Conservation (phyloP, 2,329 filamentous ascomycete species). For the Cercospora brassicicola region DNA sequence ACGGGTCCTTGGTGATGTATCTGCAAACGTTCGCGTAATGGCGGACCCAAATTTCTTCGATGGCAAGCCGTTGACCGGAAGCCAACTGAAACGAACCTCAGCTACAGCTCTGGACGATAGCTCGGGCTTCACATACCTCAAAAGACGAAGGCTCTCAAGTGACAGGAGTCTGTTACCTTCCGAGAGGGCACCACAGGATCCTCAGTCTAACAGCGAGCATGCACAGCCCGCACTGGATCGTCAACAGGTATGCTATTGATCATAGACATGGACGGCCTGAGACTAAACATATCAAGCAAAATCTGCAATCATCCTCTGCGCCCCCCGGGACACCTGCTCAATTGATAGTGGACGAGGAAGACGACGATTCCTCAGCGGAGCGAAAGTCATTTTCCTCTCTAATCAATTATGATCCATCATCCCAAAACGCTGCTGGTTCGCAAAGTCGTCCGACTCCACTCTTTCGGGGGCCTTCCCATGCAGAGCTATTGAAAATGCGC, state of each 20-base stretch:
- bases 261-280: neutral
- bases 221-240: neutral
- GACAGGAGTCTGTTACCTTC: constrained; percentile 6
- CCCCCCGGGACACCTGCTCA: constrained; percentile 29
- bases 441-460: constrained; percentile 13
- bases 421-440: constrained; percentile 34
- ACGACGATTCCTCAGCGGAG: constrained; percentile 35
- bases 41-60: constrained; percentile 14
- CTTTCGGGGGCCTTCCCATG: constrained; percentile 44
- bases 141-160: constrained; percentile 33
- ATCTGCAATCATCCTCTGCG: neutral
- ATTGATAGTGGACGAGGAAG: constrained; percentile 28
- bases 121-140: constrained; percentile 39
- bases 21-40: constrained; percentile 34
- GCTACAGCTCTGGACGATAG: constrained; percentile 35
- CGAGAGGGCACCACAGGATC: neutral
- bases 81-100: constrained; percentile 39
- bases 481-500: constrained; percentile 66
- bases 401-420: constrained; percentile 50
- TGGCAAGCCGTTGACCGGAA: constrained; percentile 31
- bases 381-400: constrained; percentile 50
- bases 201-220: neutral
- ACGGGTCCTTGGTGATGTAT: constrained; percentile 36
- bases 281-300: neutral
- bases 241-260: constrained; percentile 9